phyloP scores from a whole-genome alignment of 192 early-diverging fungal species.

The Coemansia sp. region DNA sequence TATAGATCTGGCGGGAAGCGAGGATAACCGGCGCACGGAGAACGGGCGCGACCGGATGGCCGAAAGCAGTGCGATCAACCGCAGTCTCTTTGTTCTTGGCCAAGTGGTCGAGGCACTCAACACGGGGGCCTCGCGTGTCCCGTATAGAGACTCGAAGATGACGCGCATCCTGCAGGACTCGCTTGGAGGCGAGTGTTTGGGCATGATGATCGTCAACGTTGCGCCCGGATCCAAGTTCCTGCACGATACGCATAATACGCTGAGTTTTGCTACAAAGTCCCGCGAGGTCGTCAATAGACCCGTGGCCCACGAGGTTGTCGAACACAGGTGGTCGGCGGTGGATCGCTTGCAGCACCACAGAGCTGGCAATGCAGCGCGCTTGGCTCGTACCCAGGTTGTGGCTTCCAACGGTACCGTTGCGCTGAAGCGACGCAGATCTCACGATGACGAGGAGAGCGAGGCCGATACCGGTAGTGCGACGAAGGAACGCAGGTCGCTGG shows the following conservation, averaged over 20 bases:
- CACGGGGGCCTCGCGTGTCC: constrained; percentile 54
- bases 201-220: constrained; percentile 70
- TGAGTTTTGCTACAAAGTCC: constrained; percentile 67
- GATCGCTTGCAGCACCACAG: constrained; percentile 48
- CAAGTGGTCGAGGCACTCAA: constrained; percentile 69
- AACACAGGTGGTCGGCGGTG: constrained; percentile 33
- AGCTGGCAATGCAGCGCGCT: constrained; percentile 13
- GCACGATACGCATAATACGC: constrained; percentile 61
- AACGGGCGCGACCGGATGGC: constrained; percentile 62
- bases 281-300: constrained; percentile 63
- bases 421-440: constrained; percentile 39
- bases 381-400: constrained; percentile 12
- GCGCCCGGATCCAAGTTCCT: constrained; percentile 57
- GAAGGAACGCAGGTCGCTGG: background rate
- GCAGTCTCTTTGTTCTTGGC: constrained; percentile 64
- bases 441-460: constrained; percentile 11
- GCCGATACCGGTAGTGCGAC: background rate
- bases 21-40: constrained; percentile 66
- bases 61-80: constrained; percentile 69
- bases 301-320: constrained; percentile 48
- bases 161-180: constrained; percentile 67
- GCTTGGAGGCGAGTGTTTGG: constrained; percentile 61
- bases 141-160: constrained; percentile 70
- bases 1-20: constrained; percentile 69
- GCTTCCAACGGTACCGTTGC: background rate